Evolutionary conservation across 495 filamentous ascomycete genomes (phyloP).

Genomic region (Cercophora samala): DNA sequence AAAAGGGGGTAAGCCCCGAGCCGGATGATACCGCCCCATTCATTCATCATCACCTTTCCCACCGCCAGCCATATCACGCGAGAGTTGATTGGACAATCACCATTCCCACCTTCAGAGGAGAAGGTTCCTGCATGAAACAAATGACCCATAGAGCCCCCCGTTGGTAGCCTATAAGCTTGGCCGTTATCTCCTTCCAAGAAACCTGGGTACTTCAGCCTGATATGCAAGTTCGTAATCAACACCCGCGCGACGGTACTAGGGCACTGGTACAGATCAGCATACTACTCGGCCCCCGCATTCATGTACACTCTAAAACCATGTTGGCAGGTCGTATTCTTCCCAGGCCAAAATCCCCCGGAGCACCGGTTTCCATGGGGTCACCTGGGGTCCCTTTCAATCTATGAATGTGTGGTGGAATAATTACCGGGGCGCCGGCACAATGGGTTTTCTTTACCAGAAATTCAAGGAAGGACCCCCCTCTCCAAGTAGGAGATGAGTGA

Average conservation of each 20-base stretch:
- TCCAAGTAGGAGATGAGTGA: background rate
- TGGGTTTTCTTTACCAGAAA: background rate
- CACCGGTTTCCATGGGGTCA: background rate
- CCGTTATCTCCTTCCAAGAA: background rate
- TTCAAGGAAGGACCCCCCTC: background rate
- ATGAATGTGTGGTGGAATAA: background rate
- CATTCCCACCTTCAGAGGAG: background rate
- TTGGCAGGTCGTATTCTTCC: background rate
- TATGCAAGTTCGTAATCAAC: slow-evolving; percentile 5
- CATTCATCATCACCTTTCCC: background rate
- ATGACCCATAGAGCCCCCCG: background rate
- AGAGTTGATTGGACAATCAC: background rate
- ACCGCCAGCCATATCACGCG: background rate
- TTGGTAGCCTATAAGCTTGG: slow-evolving; percentile 7
- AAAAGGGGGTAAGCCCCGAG: slow-evolving; percentile 1
- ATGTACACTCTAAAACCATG: slow-evolving; percentile 2
- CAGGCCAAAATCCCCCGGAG: background rate
- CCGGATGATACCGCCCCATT: background rate
- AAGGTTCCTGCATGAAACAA: slow-evolving; percentile 9
- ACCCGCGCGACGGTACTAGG: background rate
- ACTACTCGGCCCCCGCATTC: background rate
- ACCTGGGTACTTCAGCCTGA: slow-evolving; percentile 6
- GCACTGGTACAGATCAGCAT: background rate
- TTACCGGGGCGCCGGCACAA: slow-evolving; percentile 2
- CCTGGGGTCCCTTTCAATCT: background rate